These are phyloP conservation scores for Globisporangium polare DNA, from an alignment of 352 stramenopile genomes.

Conservation along the genomic window DNA sequence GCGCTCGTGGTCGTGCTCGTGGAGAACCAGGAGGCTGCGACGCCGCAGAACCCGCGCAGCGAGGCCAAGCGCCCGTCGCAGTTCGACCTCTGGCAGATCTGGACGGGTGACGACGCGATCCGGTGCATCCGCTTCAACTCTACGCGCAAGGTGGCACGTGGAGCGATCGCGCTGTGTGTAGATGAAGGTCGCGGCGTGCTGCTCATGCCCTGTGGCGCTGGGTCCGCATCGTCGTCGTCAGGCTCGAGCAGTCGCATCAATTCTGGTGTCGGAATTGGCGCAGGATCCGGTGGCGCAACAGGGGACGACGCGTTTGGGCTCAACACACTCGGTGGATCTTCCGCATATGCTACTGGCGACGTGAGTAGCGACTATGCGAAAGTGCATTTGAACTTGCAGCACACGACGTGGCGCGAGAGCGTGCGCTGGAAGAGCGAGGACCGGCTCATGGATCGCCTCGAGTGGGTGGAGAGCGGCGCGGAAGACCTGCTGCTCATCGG, in stretches of 20 bases:
- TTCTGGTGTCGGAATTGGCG: conserved; percentile 8
- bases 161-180: conserved; percentile 57
- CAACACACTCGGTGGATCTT: not conserved
- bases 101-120: conserved; percentile 38
- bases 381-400: conserved; percentile 63
- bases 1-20: conserved; percentile 58
- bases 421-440: conserved; percentile 72
- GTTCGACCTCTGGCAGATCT: conserved; percentile 75
- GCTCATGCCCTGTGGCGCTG: conserved; percentile 32
- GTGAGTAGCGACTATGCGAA: conserved; percentile 48
- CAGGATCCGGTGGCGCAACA: not conserved
- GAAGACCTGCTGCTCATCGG: conserved; percentile 67
- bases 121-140: conserved; percentile 56
- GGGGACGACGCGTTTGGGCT: conserved; percentile 4
- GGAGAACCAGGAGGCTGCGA: conserved; percentile 27
- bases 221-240: not conserved
- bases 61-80: conserved; percentile 27
- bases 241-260: not conserved
- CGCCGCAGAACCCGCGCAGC: conserved; percentile 13
- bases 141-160: conserved; percentile 42
- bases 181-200: conserved; percentile 62
- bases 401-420: conserved; percentile 65
- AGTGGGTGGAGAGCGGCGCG: conserved; percentile 71
- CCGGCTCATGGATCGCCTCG: conserved; percentile 48
- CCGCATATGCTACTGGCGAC: conserved; percentile 6